phyloP scores from a whole-genome alignment of 1,284 basidiomycete species.

The Cryptococcus sp. region DNA sequence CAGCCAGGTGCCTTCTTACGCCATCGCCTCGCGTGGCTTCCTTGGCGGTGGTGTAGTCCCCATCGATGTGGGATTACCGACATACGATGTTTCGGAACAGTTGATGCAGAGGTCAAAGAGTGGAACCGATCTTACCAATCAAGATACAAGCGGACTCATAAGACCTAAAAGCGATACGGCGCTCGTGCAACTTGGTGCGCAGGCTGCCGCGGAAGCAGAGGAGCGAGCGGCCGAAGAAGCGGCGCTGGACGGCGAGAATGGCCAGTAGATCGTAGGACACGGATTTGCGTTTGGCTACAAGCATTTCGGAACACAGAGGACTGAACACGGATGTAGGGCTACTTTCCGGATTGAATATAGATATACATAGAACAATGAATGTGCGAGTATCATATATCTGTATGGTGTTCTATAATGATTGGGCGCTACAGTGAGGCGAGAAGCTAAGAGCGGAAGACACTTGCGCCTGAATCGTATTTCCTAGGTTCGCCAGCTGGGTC shows the following conservation, averaged over 20 bases:
- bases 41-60: slow-evolving; percentile 82
- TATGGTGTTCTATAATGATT: no score
- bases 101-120: slow-evolving; percentile 33
- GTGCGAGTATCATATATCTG: no score
- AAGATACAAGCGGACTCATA: slow-evolving; percentile 9
- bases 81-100: slow-evolving; percentile 69
- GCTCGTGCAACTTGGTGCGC: slow-evolving; percentile 30
- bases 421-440: no score
- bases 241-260: background rate
- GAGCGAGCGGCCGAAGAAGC: slow-evolving; percentile 22
- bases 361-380: no score
- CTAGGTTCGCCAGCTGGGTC: slow-evolving; percentile 36
- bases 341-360: no score
- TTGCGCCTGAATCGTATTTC: slow-evolving; percentile 37
- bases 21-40: slow-evolving; percentile 75
- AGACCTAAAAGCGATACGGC: slow-evolving; percentile 39
- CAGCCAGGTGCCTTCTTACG: slow-evolving; percentile 72
- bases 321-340: no score
- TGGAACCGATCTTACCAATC: slow-evolving; percentile 21
- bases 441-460: slow-evolving; percentile 6
- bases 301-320: no score
- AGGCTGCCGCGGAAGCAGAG: slow-evolving; percentile 31
- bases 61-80: slow-evolving; percentile 73
- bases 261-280: no score
- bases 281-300: no score